phyloP scores from a whole-genome alignment of 768 basidiomycete genomes.

The Hygrophoropsis aurantiaca region DNA sequence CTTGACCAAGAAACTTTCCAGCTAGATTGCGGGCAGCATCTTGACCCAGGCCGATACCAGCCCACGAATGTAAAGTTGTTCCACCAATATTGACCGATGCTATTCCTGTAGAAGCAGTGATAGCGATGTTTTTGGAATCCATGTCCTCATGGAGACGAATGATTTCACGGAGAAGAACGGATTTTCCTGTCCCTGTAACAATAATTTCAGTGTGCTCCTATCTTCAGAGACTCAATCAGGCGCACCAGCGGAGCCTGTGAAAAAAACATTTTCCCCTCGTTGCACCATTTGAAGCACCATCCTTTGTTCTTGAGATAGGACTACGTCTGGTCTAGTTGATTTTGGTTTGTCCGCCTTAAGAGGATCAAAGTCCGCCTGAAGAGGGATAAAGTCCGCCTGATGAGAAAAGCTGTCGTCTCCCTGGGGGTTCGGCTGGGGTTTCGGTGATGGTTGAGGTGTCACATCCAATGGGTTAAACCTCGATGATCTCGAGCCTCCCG shows the following conservation, averaged over 20 bases:
- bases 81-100: constrained; percentile 85
- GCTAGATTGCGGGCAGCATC: constrained; percentile 52
- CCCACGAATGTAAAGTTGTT: constrained; percentile 78
- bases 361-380: neutral
- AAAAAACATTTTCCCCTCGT: constrained; percentile 69
- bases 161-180: constrained; percentile 75
- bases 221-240: constrained; percentile 1
- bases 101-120: constrained; percentile 80
- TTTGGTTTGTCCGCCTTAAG: neutral
- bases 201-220: constrained; percentile 1
- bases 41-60: constrained; percentile 74
- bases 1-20: constrained; percentile 50
- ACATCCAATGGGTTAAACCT: neutral
- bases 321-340: constrained; percentile 19
- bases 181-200: constrained; percentile 73
- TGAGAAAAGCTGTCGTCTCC: neutral
- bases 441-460: neutral
- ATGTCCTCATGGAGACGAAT: constrained; percentile 49
- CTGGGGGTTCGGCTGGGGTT: too few species aligned
- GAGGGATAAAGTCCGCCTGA: constrained; percentile 1
- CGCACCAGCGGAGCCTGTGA: constrained; percentile 82
- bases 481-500: neutral
- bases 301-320: constrained; percentile 54
- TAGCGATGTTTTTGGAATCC: constrained; percentile 45
- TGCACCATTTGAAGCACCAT: constrained; percentile 52